Base-by-base conservation (phyloP, 768 basidiomycete species). In the Tephrocybe rancida region DNA sequence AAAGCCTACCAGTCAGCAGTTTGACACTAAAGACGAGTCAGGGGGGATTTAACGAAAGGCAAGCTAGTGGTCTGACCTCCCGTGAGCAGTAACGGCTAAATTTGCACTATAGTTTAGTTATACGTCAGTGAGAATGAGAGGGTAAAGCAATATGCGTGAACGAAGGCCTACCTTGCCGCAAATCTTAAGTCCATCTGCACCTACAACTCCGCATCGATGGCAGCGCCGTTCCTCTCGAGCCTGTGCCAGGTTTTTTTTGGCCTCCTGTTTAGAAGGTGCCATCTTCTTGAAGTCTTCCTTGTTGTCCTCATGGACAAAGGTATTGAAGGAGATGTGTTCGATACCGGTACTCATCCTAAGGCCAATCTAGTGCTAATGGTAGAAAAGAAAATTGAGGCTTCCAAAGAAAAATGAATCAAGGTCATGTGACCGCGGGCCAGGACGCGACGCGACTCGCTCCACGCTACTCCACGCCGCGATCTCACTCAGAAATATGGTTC, bases 261-360 rank as follows among this genome's bases (percentile, higher is more conserved):
- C 34, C 18, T 57, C 48, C 29, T 54, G 9, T 19, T 44, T 47
- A 1, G 52, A 21, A 10, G 47, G 46, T n/a, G 48, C 49, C 9
- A 55, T 16, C 8, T 48, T 48, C n/a, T 58, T 41, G 29, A 54
- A 55, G 42, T 56, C 54, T 37, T 50, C 42, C 32, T 50, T 4
- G 29, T 44, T 41, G 24, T 59, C 50, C 19, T 50, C 25, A 24
- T 55, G 57, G n/a, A 48, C 49, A n/a, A 51, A 29, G 2, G 53
- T 48, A 10, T 22, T 30, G 37, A 55, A 44, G 32, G 49, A 44
- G 24, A 29, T 37, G 26, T 50, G 34, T 2, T 45, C 32, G 22
- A 39, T 34, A 29, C 19, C 26, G 29, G 29, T 13, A 24, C 50
- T 44, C 50, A 51, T 51, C 14, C 14, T 32, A n/a, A 5, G 14